phyloP scores from a whole-genome alignment of 768 basidiomycete genomes.

The Pleurotus cornucopiae region DNA sequence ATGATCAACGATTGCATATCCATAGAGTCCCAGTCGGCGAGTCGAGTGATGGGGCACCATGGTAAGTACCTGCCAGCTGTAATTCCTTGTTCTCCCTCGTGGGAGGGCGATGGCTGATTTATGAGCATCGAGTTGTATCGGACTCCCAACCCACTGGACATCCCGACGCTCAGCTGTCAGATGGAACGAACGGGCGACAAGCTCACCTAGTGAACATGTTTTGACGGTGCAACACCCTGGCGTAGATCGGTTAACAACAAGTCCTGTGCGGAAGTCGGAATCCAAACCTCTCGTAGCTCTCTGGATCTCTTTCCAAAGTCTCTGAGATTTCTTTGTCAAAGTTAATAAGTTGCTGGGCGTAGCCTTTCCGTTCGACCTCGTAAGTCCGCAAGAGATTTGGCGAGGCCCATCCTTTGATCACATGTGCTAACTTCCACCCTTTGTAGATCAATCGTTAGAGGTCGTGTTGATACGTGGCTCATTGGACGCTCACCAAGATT shows the following conservation, averaged over 20 bases:
- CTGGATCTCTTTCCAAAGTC: slow-evolving; percentile 4
- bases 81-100: neutral
- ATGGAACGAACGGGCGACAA: neutral
- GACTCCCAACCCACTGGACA: slow-evolving; percentile 13
- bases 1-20: slow-evolving; percentile 14
- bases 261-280: neutral
- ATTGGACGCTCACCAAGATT: no score
- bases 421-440: slow-evolving; percentile 20
- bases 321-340: slow-evolving; percentile 18
- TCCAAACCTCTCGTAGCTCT: slow-evolving; percentile 1
- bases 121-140: slow-evolving; percentile 6
- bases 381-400: slow-evolving; percentile 21
- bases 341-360: slow-evolving; percentile 15
- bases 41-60: slow-evolving; percentile 3
- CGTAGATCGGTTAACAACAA: neutral
- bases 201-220: slow-evolving; percentile 13
- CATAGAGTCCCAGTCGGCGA: slow-evolving; percentile 12
- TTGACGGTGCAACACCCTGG: slow-evolving; percentile 4
- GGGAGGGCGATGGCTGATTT: neutral
- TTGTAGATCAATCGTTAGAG: neutral
- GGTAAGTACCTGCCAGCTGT: slow-evolving; percentile 8
- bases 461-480: neutral
- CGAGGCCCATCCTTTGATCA: slow-evolving; percentile 20
- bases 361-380: slow-evolving; percentile 20
- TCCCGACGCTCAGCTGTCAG: neutral